phyloP scores from a whole-genome alignment of 192 early-diverging fungal genomes.

The Umbelopsis isabellina region DNA sequence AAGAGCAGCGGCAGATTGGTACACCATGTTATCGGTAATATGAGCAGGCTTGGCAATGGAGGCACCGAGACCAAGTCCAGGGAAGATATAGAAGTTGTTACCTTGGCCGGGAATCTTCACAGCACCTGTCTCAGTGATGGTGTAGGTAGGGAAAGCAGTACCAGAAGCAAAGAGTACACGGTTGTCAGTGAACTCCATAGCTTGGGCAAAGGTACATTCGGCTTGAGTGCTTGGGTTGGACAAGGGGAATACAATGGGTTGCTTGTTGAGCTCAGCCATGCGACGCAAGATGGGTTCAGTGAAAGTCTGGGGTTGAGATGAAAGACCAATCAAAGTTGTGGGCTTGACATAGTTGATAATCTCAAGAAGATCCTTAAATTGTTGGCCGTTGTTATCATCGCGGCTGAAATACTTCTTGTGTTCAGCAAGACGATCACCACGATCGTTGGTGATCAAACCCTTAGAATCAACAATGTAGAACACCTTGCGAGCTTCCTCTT shows the following conservation, averaged over 20 bases:
- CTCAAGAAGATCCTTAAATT: slow-evolving; percentile 73
- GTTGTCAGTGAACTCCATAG: slow-evolving; percentile 86
- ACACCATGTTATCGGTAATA: slow-evolving; percentile 88
- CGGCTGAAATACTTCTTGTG: slow-evolving; percentile 91
- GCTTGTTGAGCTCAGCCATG: slow-evolving; percentile 79
- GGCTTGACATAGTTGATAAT: slow-evolving; percentile 88
- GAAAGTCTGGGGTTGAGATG: slow-evolving; percentile 82
- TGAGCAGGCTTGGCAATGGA: slow-evolving; percentile 68
- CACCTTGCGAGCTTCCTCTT: slow-evolving; percentile 68
- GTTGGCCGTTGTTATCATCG: slow-evolving; percentile 79
- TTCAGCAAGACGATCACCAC: slow-evolving; percentile 80
- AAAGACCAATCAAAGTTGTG: slow-evolving; percentile 89
- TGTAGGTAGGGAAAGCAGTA: slow-evolving; percentile 90
- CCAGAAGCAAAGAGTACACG: slow-evolving; percentile 95
- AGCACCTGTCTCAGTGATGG: slow-evolving; percentile 61
- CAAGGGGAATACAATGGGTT: slow-evolving; percentile 91
- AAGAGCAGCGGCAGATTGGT: slow-evolving; percentile 76
- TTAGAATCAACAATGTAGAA: slow-evolving; percentile 93
- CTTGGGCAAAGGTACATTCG: slow-evolving; percentile 94
- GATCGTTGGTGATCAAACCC: slow-evolving; percentile 87
- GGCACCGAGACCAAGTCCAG: slow-evolving; percentile 90
- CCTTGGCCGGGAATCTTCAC: slow-evolving; percentile 79
- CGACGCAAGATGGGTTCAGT: slow-evolving; percentile 66
- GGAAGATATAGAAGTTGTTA: slow-evolving; percentile 98
- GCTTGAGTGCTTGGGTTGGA: slow-evolving; percentile 89